Percentiles rank a stretch among this genome's conserved stretches.
Evolutionary conservation across 192 early-diverging fungal species (phyloP).

Genomic region (Entophlyctis helioformis): DNA sequence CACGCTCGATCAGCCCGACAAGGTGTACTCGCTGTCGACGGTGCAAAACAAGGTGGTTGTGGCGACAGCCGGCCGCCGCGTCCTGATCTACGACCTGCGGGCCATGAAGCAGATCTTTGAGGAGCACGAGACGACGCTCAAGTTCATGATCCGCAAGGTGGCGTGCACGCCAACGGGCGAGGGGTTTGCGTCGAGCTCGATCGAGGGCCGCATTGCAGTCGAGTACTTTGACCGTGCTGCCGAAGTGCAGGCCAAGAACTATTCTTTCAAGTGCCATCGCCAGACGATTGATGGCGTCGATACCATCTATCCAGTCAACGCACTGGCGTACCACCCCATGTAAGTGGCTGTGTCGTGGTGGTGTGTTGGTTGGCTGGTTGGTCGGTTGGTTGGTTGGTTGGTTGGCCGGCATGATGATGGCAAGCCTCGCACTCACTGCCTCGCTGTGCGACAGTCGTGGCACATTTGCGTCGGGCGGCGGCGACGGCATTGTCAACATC

Average conservation of each 20-base stretch:
- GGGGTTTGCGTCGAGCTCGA: slow-evolving; percentile 51
- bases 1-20: slow-evolving; percentile 49
- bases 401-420: too few relatives aligned
- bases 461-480: slow-evolving; percentile 93
- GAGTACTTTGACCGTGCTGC: slow-evolving; percentile 72
- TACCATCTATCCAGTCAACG: slow-evolving; percentile 84
- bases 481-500: slow-evolving; percentile 78
- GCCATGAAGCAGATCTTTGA: slow-evolving; percentile 66
- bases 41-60: slow-evolving; percentile 58
- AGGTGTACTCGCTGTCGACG: slow-evolving; percentile 78
- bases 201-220: slow-evolving; percentile 89
- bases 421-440: too few relatives aligned
- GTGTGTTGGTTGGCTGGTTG: too few relatives aligned
- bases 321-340: slow-evolving; percentile 84
- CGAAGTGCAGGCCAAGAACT: slow-evolving; percentile 67
- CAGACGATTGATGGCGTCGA: slow-evolving; percentile 63
- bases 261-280: slow-evolving; percentile 96
- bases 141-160: slow-evolving; percentile 80
- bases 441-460: slow-evolving; percentile 44
- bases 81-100: slow-evolving; percentile 77
- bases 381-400: too few relatives aligned
- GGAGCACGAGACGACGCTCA: slow-evolving; percentile 64
- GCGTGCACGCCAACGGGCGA: slow-evolving; percentile 75
- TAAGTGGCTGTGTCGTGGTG: slow-evolving; percentile 20
- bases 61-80: slow-evolving; percentile 64